These are phyloP conservation scores for Aspergillus fumigatiaffinis DNA, from an alignment of 2,329 filamentous ascomycete species.

Conservation along the genomic window DNA sequence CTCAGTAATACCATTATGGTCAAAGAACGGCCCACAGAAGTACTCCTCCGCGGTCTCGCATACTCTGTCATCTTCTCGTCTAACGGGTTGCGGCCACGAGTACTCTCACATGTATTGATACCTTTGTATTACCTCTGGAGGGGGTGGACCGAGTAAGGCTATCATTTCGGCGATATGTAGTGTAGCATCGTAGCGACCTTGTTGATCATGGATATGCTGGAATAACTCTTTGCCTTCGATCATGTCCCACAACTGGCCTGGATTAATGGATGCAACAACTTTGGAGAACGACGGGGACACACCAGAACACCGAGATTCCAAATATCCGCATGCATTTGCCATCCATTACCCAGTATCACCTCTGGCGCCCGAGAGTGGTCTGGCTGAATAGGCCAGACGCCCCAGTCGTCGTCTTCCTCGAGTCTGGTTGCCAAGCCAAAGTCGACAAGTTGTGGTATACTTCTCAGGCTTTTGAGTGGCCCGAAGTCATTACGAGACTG, in stretches of 20 bases:
- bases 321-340: too few relatives aligned
- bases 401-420: constrained; percentile 42
- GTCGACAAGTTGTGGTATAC: constrained; percentile 32
- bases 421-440: constrained; percentile 35
- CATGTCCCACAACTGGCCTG: too few relatives aligned
- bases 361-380: too few relatives aligned
- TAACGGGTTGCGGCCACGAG: constrained; percentile 27
- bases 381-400: constrained; percentile 37
- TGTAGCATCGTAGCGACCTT: too few relatives aligned
- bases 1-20: constrained; percentile 23
- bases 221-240: too few relatives aligned
- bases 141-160: constrained; percentile 38
- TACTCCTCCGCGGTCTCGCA: constrained; percentile 33
- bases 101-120: constrained; percentile 29
- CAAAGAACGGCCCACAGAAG: constrained; percentile 37
- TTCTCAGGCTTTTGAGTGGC: constrained; percentile 23
- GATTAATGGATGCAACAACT: too few relatives aligned
- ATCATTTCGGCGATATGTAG: too few relatives aligned
- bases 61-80: constrained; percentile 24
- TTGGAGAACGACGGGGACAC: too few relatives aligned
- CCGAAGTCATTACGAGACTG: constrained; percentile 30
- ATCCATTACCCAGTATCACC: too few relatives aligned
- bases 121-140: constrained; percentile 32
- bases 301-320: too few relatives aligned
- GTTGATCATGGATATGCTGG: too few relatives aligned